These are phyloP conservation scores for Bodo saltans DNA, from an alignment of 78 protist species.

Conservation along the genomic window DNA sequence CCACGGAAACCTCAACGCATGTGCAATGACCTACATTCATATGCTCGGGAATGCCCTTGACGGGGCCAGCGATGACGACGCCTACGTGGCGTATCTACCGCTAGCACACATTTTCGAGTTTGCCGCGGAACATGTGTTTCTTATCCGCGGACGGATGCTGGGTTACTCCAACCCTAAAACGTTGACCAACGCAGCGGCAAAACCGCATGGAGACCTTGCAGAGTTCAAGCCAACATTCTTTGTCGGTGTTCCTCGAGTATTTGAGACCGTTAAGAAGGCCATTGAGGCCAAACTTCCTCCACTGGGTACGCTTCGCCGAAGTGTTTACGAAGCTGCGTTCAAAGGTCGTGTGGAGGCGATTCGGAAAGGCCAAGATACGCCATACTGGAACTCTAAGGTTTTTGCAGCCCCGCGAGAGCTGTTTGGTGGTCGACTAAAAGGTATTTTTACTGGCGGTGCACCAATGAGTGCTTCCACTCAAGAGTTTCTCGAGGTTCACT, in stretches of 20 bases:
- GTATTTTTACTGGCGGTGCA: conserved; percentile 81
- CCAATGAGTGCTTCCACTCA: conserved; percentile 70
- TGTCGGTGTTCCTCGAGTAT: conserved; percentile 86
- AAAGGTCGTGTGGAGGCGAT: conserved; percentile 11
- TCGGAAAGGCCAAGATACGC: conserved; percentile 7
- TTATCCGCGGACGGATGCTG: conserved; percentile 37
- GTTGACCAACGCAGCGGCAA: conserved; percentile 33
- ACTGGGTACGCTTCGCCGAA: conserved; percentile 1
- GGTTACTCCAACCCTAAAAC: conserved; percentile 38
- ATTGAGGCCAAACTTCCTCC: conserved; percentile 42
- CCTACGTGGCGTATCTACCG: conserved; percentile 83
- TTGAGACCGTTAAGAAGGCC: conserved; percentile 61
- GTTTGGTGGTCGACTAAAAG: conserved; percentile 82
- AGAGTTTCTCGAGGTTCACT: conserved; percentile 31
- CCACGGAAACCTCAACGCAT: too few relatives aligned
- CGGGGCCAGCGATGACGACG: too few relatives aligned
- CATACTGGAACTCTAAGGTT: conserved; percentile 66
- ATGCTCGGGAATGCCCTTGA: too few relatives aligned
- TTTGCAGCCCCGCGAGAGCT: conserved; percentile 50
- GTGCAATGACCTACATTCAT: too few relatives aligned
- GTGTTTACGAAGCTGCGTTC: conserved; percentile 31
- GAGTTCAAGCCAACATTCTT: conserved; percentile 83
- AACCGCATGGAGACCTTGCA: conserved; percentile 53
- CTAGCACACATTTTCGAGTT: conserved; percentile 90
- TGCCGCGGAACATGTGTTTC: background rate